Evolutionary conservation across 805 yeast species (phyloP), one percentile per base, ranked within the genome.

Genomic region (Wickerhamomyces bovis): DNA sequence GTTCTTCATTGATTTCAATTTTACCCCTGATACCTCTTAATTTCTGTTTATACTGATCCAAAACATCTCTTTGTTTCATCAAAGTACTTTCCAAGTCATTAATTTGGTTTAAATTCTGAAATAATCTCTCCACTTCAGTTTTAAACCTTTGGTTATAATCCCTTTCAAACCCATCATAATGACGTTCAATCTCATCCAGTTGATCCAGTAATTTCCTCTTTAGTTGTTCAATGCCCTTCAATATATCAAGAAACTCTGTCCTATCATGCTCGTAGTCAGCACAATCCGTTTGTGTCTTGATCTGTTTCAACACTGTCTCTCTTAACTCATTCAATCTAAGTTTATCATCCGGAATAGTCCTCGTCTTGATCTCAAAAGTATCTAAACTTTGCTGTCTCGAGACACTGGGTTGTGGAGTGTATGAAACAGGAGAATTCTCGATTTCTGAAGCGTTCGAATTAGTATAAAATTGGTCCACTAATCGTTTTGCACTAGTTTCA

Each of bases 391-490:
- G 22, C 10, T 16, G 19, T 18, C 15, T 11, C 13, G 38, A 33
- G n/a, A 9, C 10, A 11, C 11, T 6, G 11, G 38, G 38, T 33
- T 19, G 20, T 20, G 18, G 38, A 5, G 21, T 18, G 7, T 18
- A 3, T 18, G 13, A 3, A 6, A 35, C 21, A 15, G 22, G 15
- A 11, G 39, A 7, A 2, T 16, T 4, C 12, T 36, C 22, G 6
- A 31, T 8, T 23, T 23, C 25, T 3, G 55, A 49, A 1, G 42
- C 15, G 7, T 38, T 43, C 15, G 44, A 16, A 6, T 21, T 42
- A 12, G 49, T 50, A 28, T 53, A 55, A 39, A 55, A 55, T 46
- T 55, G 58, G 20, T 55, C 55, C 7, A 55, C 58, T 1, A 55
- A 47, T 20, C 56, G 33, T 38, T 43, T 36, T 20, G 39, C 22